Percentiles rank a stretch among this genome's conserved stretches.
phyloP scores from a whole-genome alignment of 2,329 filamentous ascomycete genomes.

The Myrmaecium sp. region DNA sequence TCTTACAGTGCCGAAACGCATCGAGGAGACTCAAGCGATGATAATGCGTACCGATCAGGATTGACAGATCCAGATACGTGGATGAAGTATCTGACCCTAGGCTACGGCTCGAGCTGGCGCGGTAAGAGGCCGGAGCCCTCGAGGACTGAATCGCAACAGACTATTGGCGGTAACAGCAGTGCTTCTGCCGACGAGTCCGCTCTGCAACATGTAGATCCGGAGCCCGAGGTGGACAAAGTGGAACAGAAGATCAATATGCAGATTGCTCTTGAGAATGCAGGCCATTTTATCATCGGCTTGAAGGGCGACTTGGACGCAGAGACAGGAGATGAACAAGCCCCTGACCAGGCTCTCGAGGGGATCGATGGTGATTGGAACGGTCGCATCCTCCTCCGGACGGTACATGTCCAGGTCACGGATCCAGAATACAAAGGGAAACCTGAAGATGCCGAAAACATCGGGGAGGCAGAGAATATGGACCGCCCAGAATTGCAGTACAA shows the following conservation, averaged over 20 bases:
- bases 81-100: slow-evolving; percentile 34
- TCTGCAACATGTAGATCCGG: slow-evolving; percentile 20
- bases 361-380: slow-evolving; percentile 18
- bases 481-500: slow-evolving; percentile 2
- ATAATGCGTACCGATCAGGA: slow-evolving; percentile 8
- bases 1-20: slow-evolving; percentile 18
- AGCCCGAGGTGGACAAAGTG: slow-evolving; percentile 27
- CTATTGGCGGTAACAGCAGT: slow-evolving; percentile 2
- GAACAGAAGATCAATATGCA: slow-evolving; percentile 44
- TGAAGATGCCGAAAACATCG: slow-evolving; percentile 4
- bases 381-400: slow-evolving; percentile 45
- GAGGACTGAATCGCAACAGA: slow-evolving; percentile 1
- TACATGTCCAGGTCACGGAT: slow-evolving; percentile 43
- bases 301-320: slow-evolving; percentile 40
- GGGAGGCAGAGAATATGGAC: too few species aligned
- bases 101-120: slow-evolving; percentile 25
- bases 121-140: slow-evolving; percentile 8
- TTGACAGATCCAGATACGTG: slow-evolving; percentile 29
- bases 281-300: slow-evolving; percentile 51
- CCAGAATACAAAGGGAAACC: slow-evolving; percentile 22
- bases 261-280: slow-evolving; percentile 26
- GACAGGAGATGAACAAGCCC: slow-evolving; percentile 26
- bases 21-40: slow-evolving; percentile 1
- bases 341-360: slow-evolving; percentile 18
- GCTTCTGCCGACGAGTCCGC: slow-evolving; percentile 9